These are phyloP conservation scores for Ophiostoma novo-ulmi DNA, from an alignment of 2,329 filamentous ascomycete genomes.

Conservation along the genomic window DNA sequence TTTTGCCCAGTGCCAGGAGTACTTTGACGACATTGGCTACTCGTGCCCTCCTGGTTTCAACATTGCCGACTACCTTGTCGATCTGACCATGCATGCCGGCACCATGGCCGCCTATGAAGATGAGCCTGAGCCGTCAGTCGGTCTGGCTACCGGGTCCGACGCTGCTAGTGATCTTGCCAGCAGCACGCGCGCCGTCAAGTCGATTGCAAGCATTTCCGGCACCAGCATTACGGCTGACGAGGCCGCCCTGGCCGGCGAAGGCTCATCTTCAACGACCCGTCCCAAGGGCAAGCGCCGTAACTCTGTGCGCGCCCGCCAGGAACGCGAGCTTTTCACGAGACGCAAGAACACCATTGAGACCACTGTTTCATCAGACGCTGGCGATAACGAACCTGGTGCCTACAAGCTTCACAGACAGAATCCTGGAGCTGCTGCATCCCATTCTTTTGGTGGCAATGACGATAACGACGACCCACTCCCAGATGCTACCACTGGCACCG, in stretches of 20 bases:
- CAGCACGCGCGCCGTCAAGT: constrained; percentile 84
- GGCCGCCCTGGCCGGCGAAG: constrained; percentile 48
- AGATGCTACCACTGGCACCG: constrained; percentile 59
- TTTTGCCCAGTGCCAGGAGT: constrained; percentile 80
- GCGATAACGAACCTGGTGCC: constrained; percentile 47
- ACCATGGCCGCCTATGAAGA: constrained; percentile 56
- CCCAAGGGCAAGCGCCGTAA: constrained; percentile 67
- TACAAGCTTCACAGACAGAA: constrained; percentile 49
- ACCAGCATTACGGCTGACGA: constrained; percentile 63
- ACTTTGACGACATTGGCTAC: constrained; percentile 90
- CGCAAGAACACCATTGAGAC: constrained; percentile 63
- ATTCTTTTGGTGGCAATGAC: constrained; percentile 52
- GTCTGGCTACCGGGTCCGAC: constrained; percentile 45
- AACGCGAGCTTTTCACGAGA: constrained; percentile 82
- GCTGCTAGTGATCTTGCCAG: constrained; percentile 69
- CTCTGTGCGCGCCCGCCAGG: constrained; percentile 80
- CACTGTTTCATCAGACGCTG: constrained; percentile 55
- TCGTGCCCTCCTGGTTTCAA: constrained; percentile 95
- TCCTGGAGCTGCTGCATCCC: constrained; percentile 44
- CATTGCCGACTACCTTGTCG: constrained; percentile 95
- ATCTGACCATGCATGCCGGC: constrained; percentile 93
- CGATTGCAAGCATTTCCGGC: constrained; percentile 77
- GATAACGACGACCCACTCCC: constrained; percentile 62
- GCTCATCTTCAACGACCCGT: constrained; percentile 49
- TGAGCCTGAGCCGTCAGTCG: constrained; percentile 9